These are phyloP conservation scores for Boletus patriciae DNA, from an alignment of 768 basidiomycete species.

Conservation along the genomic window DNA sequence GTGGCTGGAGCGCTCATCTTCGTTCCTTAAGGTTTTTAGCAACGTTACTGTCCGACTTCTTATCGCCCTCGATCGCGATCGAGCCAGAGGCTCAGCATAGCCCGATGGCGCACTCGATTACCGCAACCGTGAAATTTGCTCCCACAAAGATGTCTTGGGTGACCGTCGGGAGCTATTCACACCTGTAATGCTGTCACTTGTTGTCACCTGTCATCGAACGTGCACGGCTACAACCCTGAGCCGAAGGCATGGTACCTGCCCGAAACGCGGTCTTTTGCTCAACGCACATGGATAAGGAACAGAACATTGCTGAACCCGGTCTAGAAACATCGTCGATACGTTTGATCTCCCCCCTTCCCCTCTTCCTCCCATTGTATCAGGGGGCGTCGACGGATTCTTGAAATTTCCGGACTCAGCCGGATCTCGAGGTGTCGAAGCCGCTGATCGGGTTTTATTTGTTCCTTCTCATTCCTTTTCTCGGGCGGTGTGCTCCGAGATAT, in stretches of 20 bases:
- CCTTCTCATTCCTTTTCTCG: constrained; percentile 8
- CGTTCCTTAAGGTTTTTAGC: not conserved
- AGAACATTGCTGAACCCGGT: not conserved
- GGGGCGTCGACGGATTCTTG: constrained; percentile 14
- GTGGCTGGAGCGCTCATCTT: not conserved
- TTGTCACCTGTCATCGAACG: not conserved
- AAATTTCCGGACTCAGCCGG: constrained; percentile 15
- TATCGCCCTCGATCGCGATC: constrained; percentile 19
- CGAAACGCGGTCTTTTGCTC: not conserved
- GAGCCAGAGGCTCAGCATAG: constrained; percentile 9
- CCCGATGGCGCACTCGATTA: constrained; percentile 4
- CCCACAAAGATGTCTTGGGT: not conserved
- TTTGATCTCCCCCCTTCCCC: constrained; percentile 4
- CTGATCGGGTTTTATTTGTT: constrained; percentile 17
- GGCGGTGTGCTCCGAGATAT: constrained; percentile 17
- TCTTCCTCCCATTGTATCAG: not conserved
- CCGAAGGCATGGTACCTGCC: not conserved
- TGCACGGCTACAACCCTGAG: not conserved
- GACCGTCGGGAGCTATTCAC: not conserved
- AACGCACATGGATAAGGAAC: not conserved
- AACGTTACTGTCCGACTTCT: constrained; percentile 3
- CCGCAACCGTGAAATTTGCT: not conserved
- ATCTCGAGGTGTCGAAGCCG: constrained; percentile 21
- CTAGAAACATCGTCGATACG: constrained; percentile 1
- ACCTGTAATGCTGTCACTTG: not conserved